phyloP scores from a whole-genome alignment of 768 basidiomycete species.

The Hemileccinum impolitum region DNA sequence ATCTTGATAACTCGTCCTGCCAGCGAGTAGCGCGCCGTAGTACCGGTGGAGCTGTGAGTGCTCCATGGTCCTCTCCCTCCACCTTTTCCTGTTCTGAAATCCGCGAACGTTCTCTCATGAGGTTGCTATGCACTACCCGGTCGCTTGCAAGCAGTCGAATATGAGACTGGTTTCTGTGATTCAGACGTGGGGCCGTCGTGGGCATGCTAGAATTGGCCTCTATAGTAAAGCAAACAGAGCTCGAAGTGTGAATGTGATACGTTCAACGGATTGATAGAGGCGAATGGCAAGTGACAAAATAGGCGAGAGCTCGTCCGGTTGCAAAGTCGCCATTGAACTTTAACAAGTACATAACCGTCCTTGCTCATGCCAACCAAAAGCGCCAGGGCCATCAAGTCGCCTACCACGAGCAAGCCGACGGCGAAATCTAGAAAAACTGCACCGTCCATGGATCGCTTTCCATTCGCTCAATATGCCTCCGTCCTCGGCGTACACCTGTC shows the following conservation, averaged over 20 bases:
- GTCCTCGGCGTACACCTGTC: slow-evolving; percentile 64
- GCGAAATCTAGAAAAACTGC: not conserved
- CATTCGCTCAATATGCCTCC: slow-evolving; percentile 60
- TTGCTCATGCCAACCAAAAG: slow-evolving; percentile 3
- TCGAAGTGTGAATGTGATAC: slow-evolving; percentile 1
- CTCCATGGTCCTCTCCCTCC: not conserved
- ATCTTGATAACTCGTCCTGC: not conserved
- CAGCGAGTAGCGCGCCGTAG: not conserved
- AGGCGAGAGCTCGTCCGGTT: not conserved
- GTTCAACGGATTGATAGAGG: not conserved
- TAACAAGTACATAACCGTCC: too few relatives aligned
- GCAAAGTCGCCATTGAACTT: too few relatives aligned
- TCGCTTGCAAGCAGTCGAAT: not conserved
- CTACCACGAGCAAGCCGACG: slow-evolving; percentile 1
- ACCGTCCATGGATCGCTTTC: slow-evolving; percentile 32
- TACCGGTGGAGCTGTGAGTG: slow-evolving; percentile 8
- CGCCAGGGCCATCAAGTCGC: not conserved
- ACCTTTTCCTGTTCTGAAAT: not conserved
- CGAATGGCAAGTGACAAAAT: slow-evolving; percentile 1
- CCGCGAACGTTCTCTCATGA: not conserved
- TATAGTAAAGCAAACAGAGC: slow-evolving; percentile 1
- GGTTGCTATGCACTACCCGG: not conserved
- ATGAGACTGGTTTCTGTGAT: not conserved
- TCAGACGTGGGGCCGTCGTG: not conserved
- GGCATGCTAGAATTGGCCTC: not conserved